A percentile compares a stretch with the other conserved stretches of the same genome.
These are phyloP conservation scores for Lecanosticta acicola DNA, from an alignment of 2,329 filamentous ascomycete genomes.

Conservation along the genomic window DNA sequence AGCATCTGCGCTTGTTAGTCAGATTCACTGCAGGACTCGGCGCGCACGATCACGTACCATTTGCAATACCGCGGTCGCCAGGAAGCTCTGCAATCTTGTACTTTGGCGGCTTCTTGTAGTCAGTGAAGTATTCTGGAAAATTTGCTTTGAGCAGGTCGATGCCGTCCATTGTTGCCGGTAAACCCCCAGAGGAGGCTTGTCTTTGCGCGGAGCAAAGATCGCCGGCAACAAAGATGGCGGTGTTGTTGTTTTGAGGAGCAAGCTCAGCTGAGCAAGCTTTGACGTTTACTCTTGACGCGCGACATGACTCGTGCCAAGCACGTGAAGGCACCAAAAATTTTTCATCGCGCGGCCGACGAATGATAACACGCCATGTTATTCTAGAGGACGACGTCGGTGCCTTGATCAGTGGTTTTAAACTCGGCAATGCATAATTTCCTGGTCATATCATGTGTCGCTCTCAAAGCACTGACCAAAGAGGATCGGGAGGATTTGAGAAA, in stretches of 20 bases:
- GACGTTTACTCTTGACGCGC: background rate
- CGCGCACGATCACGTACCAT: background rate
- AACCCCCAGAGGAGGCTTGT: too few species aligned
- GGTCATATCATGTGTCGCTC: too few species aligned
- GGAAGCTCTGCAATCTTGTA: background rate
- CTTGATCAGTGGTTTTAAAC: too few species aligned
- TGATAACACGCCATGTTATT: too few species aligned
- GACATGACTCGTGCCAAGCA: background rate
- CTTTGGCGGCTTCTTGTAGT: background rate
- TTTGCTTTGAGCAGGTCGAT: background rate
- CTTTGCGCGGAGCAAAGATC: too few species aligned
- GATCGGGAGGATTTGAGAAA: too few species aligned
- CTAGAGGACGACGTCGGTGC: too few species aligned
- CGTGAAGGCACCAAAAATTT: too few species aligned
- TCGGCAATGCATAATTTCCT: too few species aligned
- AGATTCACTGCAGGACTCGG: background rate
- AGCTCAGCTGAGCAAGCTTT: background rate
- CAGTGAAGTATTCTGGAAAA: background rate
- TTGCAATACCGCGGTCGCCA: background rate
- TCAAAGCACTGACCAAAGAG: too few species aligned
- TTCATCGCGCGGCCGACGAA: too few species aligned
- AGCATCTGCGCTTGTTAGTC: background rate
- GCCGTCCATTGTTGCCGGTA: background rate
- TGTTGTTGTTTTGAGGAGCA: background rate
- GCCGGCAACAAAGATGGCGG: too few species aligned